These are phyloP conservation scores for Nakazawaea laoshanensis DNA, from an alignment of 805 yeast species.

Conservation along the genomic window DNA sequence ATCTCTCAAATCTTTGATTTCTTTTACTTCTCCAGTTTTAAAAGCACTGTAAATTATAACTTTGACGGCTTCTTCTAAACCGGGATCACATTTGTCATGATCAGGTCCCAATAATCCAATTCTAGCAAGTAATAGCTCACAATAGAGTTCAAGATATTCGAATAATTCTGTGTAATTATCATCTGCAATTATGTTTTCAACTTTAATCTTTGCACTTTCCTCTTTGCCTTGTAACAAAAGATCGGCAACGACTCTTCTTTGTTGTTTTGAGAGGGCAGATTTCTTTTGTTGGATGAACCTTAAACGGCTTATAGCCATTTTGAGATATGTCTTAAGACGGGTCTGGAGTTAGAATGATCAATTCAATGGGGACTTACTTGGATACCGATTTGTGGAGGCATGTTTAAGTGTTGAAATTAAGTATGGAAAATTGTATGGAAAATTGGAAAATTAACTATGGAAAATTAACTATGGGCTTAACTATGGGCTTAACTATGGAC, in stretches of 20 bases:
- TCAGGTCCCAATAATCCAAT: slow-evolving; percentile 46
- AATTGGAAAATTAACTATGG: too few species aligned
- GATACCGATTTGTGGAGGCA: slow-evolving; percentile 6
- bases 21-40: slow-evolving; percentile 64
- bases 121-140: slow-evolving; percentile 75
- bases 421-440: too few species aligned
- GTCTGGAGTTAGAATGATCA: slow-evolving; percentile 1
- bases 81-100: slow-evolving; percentile 34
- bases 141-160: slow-evolving; percentile 72
- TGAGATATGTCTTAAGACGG: slow-evolving; percentile 31
- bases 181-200: slow-evolving; percentile 76
- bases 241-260: slow-evolving; percentile 65
- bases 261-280: slow-evolving; percentile 66
- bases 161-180: slow-evolving; percentile 73
- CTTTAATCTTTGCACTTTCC: slow-evolving; percentile 74
- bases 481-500: too few species aligned
- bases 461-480: too few species aligned
- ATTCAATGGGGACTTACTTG: slow-evolving; percentile 7
- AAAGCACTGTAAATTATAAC: slow-evolving; percentile 63
- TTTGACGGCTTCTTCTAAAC: slow-evolving; percentile 69
- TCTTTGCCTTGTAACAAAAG: slow-evolving; percentile 63
- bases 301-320: slow-evolving; percentile 66
- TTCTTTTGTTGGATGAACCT: slow-evolving; percentile 69
- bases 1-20: slow-evolving; percentile 53
- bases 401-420: too few species aligned